Conservation (phyloP, 1,139 yeast genomes). For the Candida glucosophila region DNA sequence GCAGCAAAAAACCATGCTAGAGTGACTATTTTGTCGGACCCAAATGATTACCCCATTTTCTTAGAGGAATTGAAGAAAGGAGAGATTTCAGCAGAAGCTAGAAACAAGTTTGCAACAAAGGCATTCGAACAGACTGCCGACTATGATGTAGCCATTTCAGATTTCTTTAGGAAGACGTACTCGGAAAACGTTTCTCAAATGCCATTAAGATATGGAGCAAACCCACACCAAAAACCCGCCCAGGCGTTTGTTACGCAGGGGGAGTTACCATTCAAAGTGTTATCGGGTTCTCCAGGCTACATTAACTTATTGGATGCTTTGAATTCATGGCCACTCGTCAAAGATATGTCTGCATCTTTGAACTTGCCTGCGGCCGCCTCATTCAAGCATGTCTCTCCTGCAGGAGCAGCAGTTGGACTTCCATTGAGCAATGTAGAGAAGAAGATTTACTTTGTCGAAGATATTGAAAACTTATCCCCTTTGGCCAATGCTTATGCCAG, state of each 20-base stretch:
- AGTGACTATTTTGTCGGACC: constrained; percentile 92
- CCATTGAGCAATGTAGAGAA: constrained; percentile 88
- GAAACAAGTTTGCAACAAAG: constrained; percentile 83
- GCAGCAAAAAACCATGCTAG: constrained; percentile 98
- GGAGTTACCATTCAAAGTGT: constrained; percentile 86
- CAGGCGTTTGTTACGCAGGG: constrained; percentile 89
- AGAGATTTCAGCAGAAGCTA: constrained; percentile 62
- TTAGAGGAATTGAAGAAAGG: constrained; percentile 70
- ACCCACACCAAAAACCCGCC: constrained; percentile 98
- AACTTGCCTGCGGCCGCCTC: constrained; percentile 98
- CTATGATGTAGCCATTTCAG: constrained; percentile 91
- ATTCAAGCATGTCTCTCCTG: constrained; percentile 97
- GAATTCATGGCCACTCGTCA: constrained; percentile 97
- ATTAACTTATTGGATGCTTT: constrained; percentile 92
- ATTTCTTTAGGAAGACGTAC: constrained; percentile 95
- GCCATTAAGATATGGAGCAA: constrained; percentile 95
- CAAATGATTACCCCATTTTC: constrained; percentile 82
- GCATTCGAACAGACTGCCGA: constrained; percentile 98
- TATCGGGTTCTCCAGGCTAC: constrained; percentile 94
- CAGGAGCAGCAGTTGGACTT: constrained; percentile 96
- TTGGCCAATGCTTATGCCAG: constrained; percentile 97
- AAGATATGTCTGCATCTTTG: constrained; percentile 89
- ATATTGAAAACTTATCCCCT: constrained; percentile 90
- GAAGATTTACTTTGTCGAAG: constrained; percentile 90
- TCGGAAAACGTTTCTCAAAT: constrained; percentile 83